Base-by-base conservation (phyloP, 371 early-diverging fungal species). In the Syncephalis plumigaleata region DNA sequence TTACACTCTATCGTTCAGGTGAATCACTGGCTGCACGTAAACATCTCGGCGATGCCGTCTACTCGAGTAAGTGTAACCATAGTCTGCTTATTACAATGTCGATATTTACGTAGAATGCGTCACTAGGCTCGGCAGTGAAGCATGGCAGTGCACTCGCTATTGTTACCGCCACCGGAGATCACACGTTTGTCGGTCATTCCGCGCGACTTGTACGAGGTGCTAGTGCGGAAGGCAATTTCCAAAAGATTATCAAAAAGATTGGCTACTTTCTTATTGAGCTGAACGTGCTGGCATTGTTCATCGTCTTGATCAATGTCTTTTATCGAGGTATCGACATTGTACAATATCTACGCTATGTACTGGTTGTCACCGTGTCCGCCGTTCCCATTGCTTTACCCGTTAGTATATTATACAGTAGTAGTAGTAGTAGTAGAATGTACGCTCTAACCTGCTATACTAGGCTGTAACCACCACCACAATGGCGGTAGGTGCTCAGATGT, bases 311-410 rank as follows among this genome's bases (percentile, higher is more conserved):
- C 16, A 20, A 23, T 31, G 37, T 23, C 3, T 46, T 31, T 31
- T 46, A 36, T 31, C 46, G 46, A 20, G 22, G 26, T 17, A 37
- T 31, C 4, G 46, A 27, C 27, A 36, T 46, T 27, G 36, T 46
- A 31, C 16, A 16, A 46, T 27, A 25, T 16, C 16, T 46, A 21
- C 26, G 31, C 9, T 46, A 43, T 7, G 27, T 27, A 5, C 67
- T 91, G 20, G 76, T 88, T 51, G 63, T 93, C 39, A 87, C 89
- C 5, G 77, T 91, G 2, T 86, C 88, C 16, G 91, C 91, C 51
- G 93, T 95, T 52, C 96, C 96, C 22, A 88, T 94, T 47, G 91
- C 90, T 60, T 70, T 91, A 31, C 92, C 89, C 15, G 87, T 31
- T 7, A 31, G 31, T 31, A 31, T 7, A 7, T 31, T 31, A n/a